Conservation (phyloP, 2,329 filamentous ascomycete genomes). For the Hypomyces rosellus region DNA sequence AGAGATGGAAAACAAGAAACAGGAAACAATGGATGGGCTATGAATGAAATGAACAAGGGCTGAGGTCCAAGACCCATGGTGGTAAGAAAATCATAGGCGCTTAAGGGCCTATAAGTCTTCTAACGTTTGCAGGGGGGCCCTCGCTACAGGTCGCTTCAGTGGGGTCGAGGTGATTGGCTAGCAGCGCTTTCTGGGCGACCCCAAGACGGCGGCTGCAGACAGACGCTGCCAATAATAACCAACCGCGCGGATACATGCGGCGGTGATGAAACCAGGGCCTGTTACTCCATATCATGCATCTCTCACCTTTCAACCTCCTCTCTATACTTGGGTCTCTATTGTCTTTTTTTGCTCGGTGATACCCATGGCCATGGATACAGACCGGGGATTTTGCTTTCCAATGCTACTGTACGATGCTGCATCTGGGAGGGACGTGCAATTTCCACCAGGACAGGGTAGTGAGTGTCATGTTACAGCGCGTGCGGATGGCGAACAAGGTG, state of each 20-base stretch:
- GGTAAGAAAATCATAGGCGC: neutral
- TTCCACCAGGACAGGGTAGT: neutral
- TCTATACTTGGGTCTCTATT: too few species aligned
- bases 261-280: constrained; percentile 2
- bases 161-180: constrained; percentile 21
- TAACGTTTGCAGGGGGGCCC: too few species aligned
- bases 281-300: too few species aligned
- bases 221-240: neutral
- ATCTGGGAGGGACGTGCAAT: neutral
- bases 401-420: too few species aligned
- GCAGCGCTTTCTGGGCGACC: constrained; percentile 10
- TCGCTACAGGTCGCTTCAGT: constrained; percentile 11
- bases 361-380: too few species aligned
- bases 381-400: too few species aligned
- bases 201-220: neutral
- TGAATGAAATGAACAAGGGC: neutral
- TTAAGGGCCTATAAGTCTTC: neutral
- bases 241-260: constrained; percentile 11
- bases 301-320: neutral
- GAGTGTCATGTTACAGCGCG: neutral
- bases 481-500: neutral
- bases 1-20: neutral
- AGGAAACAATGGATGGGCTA: neutral
- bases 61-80: neutral
- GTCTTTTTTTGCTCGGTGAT: too few species aligned